Evolutionary conservation across 2,329 filamentous ascomycete genomes (phyloP).

Genomic region (Paecilomyces sp.): DNA sequence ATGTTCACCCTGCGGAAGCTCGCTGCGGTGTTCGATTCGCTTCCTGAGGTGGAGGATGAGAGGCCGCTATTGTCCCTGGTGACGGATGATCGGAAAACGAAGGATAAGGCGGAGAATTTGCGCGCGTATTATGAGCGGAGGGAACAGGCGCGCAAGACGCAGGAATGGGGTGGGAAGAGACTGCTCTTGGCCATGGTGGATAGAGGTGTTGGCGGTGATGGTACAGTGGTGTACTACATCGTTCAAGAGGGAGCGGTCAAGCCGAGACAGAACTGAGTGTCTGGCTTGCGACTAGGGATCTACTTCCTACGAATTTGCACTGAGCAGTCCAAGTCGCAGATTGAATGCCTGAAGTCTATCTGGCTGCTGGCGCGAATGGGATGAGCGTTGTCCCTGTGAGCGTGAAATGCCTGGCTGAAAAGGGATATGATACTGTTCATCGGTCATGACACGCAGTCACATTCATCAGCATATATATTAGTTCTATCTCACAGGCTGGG

Average conservation of each 20-base stretch:
- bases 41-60: constrained; percentile 22
- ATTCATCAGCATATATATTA: background rate
- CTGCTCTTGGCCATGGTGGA: constrained; percentile 52
- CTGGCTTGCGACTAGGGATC: background rate
- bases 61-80: constrained; percentile 1
- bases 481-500: background rate
- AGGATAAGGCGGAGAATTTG: constrained; percentile 20
- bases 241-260: constrained; percentile 59
- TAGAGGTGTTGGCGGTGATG: constrained; percentile 44
- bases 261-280: constrained; percentile 53
- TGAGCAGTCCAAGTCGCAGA: background rate
- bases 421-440: background rate
- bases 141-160: constrained; percentile 15
- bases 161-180: constrained; percentile 45
- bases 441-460: background rate
- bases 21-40: constrained; percentile 50
- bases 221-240: constrained; percentile 60
- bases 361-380: background rate
- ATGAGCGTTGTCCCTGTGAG: background rate
- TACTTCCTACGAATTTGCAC: background rate
- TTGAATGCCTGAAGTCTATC: background rate
- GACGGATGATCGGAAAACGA: constrained; percentile 11
- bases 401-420: background rate
- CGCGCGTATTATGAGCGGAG: constrained; percentile 24
- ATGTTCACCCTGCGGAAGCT: constrained; percentile 52